Conservation (phyloP, 352 stramenopile species). For the Elongisporangium prolatum region DNA sequence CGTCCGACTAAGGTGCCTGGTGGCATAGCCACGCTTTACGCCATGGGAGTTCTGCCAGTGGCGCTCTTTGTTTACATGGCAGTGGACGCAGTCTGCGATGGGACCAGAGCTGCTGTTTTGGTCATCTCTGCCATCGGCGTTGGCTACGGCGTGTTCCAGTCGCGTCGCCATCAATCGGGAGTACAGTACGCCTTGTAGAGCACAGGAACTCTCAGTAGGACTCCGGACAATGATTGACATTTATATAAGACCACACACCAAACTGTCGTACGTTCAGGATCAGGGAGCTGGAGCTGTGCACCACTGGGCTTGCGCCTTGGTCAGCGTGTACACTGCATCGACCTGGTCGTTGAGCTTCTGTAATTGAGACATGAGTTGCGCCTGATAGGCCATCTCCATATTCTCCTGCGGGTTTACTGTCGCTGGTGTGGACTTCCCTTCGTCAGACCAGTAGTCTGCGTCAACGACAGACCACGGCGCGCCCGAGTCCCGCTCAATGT, state of each 20-base stretch:
- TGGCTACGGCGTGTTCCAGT: slow-evolving; percentile 25
- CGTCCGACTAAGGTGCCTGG: slow-evolving; percentile 55
- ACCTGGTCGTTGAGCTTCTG: background rate
- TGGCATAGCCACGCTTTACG: slow-evolving; percentile 25
- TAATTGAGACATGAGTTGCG: background rate
- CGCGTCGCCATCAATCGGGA: background rate
- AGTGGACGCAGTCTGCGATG: slow-evolving; percentile 20
- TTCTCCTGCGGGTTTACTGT: background rate
- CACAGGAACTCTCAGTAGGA: background rate
- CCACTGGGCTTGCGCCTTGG: background rate
- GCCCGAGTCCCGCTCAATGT: background rate
- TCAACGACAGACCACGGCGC: background rate
- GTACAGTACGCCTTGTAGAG: background rate
- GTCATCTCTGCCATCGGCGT: slow-evolving; percentile 31
- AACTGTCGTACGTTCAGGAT: background rate
- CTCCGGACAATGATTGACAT: background rate
- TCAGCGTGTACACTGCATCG: background rate
- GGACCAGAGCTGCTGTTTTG: slow-evolving; percentile 26
- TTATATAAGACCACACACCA: background rate
- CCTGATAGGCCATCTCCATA: background rate
- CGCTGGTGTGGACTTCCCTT: background rate
- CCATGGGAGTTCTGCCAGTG: slow-evolving; percentile 27
- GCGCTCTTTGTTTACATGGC: slow-evolving; percentile 30
- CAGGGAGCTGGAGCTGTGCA: background rate
- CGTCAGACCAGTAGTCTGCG: background rate